Evolutionary conservation across 495 filamentous ascomycete genomes (phyloP), one percentile per base, ranked within the genome.

Genomic region (Tricharina praecox): DNA sequence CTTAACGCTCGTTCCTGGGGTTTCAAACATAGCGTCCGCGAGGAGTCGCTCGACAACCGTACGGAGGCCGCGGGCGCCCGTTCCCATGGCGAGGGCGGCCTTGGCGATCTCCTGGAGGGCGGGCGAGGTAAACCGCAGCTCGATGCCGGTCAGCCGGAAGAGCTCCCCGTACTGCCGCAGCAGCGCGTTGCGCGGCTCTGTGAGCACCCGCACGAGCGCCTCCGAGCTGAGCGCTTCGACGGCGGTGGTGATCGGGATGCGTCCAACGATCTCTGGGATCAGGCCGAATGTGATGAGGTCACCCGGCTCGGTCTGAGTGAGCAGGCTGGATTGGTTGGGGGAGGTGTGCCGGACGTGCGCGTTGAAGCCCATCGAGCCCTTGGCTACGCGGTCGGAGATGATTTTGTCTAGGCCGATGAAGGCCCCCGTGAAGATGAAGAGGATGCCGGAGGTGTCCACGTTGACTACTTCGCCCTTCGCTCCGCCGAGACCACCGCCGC

Each of bases 381-480:
- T 82, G 13, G 83, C 77, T 47, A 95, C 78, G 21, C 90, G 76
- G 39, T 90, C 78, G 49, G 88, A 73, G 38, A 96, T 76, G 21
- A 81, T 71, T 59, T 93, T 95, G 55, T 94, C 79, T 9, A 97
- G 73, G 7, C 90, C 90, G 21, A 88, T 82, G 57, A 97, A 97
- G 8, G 90, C 90, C 13, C 90, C 90, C 11, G 86, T 87, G 63
- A 85, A 94, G 38, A 97, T 81, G 62, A 97, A 97, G 15, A 97
- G 72, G 47, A 97, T 97, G 53, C 94, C 93, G 49, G 86, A 83
- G 0, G 90, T 97, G 52, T 86, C 81, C 35, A 97, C 76, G 45
- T 82, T 92, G 66, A 81, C 95, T 11, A 82, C 74, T 59, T 96
- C 90, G 7, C 78, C 75, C 62, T 93, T 94, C 1, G 68, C 66